Evolutionary conservation across 768 basidiomycete genomes (phyloP).

Genomic region (Russula lepida): DNA sequence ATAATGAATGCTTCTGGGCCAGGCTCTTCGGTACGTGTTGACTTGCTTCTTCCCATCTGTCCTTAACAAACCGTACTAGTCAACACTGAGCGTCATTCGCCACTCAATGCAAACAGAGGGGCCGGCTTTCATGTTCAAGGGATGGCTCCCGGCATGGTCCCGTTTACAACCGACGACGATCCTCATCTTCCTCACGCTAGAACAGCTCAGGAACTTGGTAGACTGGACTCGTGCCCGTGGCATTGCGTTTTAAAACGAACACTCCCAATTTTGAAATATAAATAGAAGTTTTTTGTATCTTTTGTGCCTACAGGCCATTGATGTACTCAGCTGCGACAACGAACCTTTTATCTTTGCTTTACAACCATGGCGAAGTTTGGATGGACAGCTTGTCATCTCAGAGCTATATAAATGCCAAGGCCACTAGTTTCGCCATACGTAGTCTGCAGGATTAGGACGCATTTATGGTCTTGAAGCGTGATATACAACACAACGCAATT

Average conservation of each 20-base stretch:
- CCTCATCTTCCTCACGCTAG: conserved; percentile 77
- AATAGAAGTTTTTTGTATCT: background rate
- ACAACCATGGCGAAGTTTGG: background rate
- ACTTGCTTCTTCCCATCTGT: background rate
- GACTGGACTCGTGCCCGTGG: conserved; percentile 39
- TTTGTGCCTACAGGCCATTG: conserved; percentile 5
- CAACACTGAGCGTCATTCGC: conserved; percentile 62
- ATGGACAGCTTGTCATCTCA: background rate
- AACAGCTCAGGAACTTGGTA: conserved; percentile 67
- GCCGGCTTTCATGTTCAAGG: conserved; percentile 87
- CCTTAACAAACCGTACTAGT: conserved; percentile 32
- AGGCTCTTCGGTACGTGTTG: conserved; percentile 54
- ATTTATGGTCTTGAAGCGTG: background rate
- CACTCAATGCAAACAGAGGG: conserved; percentile 65
- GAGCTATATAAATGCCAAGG: background rate
- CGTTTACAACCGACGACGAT: conserved; percentile 83
- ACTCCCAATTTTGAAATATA: background rate
- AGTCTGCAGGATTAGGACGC: background rate
- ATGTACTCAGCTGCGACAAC: conserved; percentile 9
- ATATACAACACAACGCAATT: background rate
- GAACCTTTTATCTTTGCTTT: background rate
- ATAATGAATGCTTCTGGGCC: conserved; percentile 87
- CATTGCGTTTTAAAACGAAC: conserved; percentile 4
- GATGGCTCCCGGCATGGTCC: conserved; percentile 84
- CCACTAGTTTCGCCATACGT: background rate